Percentiles rank a stretch among this genome's conserved stretches.
Conservation (phyloP, 192 early-diverging fungal species). For the Coemansia sp. region DNA sequence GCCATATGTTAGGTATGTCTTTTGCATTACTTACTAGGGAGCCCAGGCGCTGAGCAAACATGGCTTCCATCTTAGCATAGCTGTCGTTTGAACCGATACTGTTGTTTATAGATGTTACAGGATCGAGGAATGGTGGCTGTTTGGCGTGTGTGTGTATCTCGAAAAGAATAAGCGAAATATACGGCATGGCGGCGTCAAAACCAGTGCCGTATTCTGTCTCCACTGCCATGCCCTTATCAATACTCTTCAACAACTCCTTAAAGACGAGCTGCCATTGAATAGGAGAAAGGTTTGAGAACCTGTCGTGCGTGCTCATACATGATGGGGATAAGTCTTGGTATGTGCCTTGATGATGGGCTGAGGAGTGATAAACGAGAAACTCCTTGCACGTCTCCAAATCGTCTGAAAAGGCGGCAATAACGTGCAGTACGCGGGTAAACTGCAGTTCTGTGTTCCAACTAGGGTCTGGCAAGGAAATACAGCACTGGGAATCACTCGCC, state of each 20-base stretch:
- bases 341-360: not conserved
- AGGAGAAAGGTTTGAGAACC: slow-evolving; percentile 20
- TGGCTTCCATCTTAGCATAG: slow-evolving; percentile 14
- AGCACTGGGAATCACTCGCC: not conserved
- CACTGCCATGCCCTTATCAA: slow-evolving; percentile 14
- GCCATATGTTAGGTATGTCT: slow-evolving; percentile 26
- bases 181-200: slow-evolving; percentile 21
- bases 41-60: slow-evolving; percentile 31
- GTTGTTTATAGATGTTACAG: not conserved
- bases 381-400: not conserved
- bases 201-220: slow-evolving; percentile 16
- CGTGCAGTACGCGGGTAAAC: slow-evolving; percentile 26
- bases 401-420: slow-evolving; percentile 22
- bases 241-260: slow-evolving; percentile 15
- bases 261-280: slow-evolving; percentile 32
- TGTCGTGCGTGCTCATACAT: too few species aligned
- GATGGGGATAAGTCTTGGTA: not conserved
- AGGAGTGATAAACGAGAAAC: slow-evolving; percentile 12
- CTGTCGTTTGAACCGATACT: not conserved
- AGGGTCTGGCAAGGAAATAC: slow-evolving; percentile 11
- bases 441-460: slow-evolving; percentile 34
- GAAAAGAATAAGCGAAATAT: slow-evolving; percentile 28
- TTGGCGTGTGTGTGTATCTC: slow-evolving; percentile 9
- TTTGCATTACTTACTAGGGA: slow-evolving; percentile 26
- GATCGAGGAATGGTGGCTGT: not conserved